Evolutionary conservation across 176 grass and related monocot genomes (phyloP).

Genomic region (Avena atlantica): DNA sequence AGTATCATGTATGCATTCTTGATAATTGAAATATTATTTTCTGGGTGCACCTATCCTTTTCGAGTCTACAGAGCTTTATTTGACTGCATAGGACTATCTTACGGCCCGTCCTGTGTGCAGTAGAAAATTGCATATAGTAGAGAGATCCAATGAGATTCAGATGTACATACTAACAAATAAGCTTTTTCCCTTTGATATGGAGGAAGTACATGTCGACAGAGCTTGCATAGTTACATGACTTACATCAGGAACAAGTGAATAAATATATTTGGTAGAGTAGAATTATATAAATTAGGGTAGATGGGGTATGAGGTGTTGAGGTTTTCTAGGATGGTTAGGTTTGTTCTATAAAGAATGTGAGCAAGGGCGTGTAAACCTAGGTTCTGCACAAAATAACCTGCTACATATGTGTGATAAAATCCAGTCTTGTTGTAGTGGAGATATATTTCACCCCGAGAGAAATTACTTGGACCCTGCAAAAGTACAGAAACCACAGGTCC

Average conservation of each 20-base stretch:
- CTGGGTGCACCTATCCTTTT: background rate
- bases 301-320: background rate
- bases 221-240: constrained; percentile 1
- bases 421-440: background rate
- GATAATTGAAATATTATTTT: background rate
- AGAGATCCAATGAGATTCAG: background rate
- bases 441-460: background rate
- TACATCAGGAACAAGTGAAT: background rate
- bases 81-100: background rate
- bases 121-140: background rate
- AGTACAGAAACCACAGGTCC: background rate
- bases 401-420: background rate
- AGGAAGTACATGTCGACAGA: background rate
- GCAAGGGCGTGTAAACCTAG: background rate
- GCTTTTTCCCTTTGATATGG: background rate
- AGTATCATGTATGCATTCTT: background rate
- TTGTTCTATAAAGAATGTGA: background rate
- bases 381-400: background rate
- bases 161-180: background rate
- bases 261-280: background rate
- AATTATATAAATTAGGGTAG: background rate
- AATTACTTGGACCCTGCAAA: background rate
- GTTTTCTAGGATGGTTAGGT: background rate
- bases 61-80: constrained; percentile 3
- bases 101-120: background rate